phyloP scores from a whole-genome alignment of 2,329 filamentous ascomycete species.

The Apiospora rasikravindrae region DNA sequence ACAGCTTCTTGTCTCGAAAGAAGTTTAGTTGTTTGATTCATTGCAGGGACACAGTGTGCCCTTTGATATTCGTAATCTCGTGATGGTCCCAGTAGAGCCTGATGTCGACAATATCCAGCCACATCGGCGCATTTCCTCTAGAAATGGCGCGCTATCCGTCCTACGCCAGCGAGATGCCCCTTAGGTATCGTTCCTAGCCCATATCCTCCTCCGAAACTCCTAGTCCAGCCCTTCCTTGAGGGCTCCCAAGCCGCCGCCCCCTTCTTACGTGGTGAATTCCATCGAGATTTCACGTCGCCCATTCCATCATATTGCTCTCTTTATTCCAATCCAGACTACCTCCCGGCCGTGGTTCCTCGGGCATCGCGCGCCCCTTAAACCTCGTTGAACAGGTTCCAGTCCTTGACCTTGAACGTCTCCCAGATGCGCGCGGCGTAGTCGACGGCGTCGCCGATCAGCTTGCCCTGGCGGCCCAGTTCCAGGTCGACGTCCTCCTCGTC shows the following conservation, averaged over 20 bases:
- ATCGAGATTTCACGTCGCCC: background rate
- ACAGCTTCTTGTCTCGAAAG: background rate
- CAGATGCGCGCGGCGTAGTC: slow-evolving; percentile 73
- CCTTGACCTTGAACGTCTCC: slow-evolving; percentile 76
- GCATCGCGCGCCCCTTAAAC: slow-evolving; percentile 31
- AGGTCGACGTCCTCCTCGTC: slow-evolving; percentile 74
- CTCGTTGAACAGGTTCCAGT: slow-evolving; percentile 76
- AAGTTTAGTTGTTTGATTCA: background rate
- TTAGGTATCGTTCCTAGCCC: background rate
- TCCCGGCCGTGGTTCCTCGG: background rate
- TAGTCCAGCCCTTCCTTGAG: background rate
- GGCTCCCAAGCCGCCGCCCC: background rate
- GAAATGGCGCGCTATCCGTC: background rate
- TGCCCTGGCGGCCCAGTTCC: slow-evolving; percentile 67
- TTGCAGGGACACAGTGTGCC: background rate
- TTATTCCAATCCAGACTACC: background rate
- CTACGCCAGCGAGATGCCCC: background rate
- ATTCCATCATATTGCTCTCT: background rate
- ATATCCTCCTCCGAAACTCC: background rate
- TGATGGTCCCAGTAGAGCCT: background rate
- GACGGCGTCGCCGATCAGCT: slow-evolving; percentile 70
- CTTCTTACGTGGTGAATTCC: background rate
- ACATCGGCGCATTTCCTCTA: background rate
- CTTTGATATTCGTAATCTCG: background rate
- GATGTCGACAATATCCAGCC: background rate